Conservation (phyloP, 2,329 filamentous ascomycete species). For the Sporothrix euskadiensis region DNA sequence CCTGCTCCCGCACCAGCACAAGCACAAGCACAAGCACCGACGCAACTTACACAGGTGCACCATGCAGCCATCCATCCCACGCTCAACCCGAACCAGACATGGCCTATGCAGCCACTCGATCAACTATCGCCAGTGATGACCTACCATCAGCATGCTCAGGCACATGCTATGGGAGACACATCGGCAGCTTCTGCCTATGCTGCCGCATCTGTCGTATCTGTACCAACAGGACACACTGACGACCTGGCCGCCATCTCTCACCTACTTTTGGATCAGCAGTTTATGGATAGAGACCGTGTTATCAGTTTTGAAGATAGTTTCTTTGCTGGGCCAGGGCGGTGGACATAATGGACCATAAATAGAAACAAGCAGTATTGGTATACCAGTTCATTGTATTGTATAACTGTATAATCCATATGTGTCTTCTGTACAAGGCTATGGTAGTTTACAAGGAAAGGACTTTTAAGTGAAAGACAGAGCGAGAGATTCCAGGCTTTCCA, state of each 20-base stretch:
- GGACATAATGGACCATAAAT: not conserved
- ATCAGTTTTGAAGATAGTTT: slow-evolving; percentile 34
- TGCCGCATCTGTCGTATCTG: slow-evolving; percentile 7
- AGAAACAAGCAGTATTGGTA: not conserved
- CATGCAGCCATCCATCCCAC: not conserved
- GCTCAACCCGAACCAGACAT: not conserved
- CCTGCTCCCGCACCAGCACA: not conserved
- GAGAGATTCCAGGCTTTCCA: not conserved
- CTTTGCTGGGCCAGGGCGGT: slow-evolving; percentile 22
- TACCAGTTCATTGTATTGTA: not conserved
- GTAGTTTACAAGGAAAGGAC: not conserved
- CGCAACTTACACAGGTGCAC: not conserved
- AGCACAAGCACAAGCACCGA: not conserved
- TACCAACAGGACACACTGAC: slow-evolving; percentile 22
- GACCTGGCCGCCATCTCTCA: slow-evolving; percentile 39
- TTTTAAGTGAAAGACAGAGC: not conserved
- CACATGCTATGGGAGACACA: not conserved
- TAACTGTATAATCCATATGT: not conserved
- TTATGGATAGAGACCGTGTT: slow-evolving; percentile 35
- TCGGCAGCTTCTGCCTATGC: slow-evolving; percentile 4
- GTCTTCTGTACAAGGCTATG: not conserved
- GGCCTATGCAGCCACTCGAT: slow-evolving; percentile 19
- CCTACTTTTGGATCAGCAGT: slow-evolving; percentile 34
- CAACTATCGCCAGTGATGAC: slow-evolving; percentile 7
- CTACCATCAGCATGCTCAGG: slow-evolving; percentile 11